phyloP scores from a whole-genome alignment of 805 yeast species.

The Candida easanensis region DNA sequence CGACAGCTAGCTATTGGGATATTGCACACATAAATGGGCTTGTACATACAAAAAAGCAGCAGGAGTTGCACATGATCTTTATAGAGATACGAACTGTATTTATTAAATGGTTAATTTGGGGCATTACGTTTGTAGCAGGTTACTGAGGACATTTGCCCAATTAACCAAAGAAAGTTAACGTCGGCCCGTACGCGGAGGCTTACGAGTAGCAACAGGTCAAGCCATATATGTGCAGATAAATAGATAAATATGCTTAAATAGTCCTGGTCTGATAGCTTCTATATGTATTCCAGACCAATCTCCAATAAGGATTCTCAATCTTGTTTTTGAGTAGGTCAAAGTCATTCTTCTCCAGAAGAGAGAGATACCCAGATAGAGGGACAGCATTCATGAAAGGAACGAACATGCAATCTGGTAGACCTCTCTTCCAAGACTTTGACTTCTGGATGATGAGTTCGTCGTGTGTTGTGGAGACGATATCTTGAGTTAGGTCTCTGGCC shows the following conservation, averaged over 20 bases:
- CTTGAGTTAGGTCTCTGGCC: conserved; percentile 36
- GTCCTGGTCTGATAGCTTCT: conserved; percentile 23
- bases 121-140: too few species aligned
- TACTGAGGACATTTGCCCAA: too few species aligned
- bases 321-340: conserved; percentile 50
- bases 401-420: conserved; percentile 60
- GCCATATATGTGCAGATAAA: too few species aligned
- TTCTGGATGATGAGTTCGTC: conserved; percentile 28
- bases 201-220: too few species aligned
- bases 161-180: too few species aligned
- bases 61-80: too few species aligned
- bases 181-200: too few species aligned
- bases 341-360: conserved; percentile 56
- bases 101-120: too few species aligned
- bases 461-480: conserved; percentile 27
- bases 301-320: conserved; percentile 27
- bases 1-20: too few species aligned
- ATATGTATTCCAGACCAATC: conserved; percentile 26
- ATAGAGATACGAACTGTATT: too few species aligned
- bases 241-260: conserved; percentile 6
- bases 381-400: conserved; percentile 67
- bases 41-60: too few species aligned
- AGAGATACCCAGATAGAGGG: conserved; percentile 63
- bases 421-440: conserved; percentile 39
- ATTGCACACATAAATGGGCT: too few species aligned